A percentile compares a stretch with the other conserved stretches of the same genome.
These are phyloP conservation scores for Metschnikowia aberdeeniae DNA, from an alignment of 805 yeast species.

Conservation along the genomic window DNA sequence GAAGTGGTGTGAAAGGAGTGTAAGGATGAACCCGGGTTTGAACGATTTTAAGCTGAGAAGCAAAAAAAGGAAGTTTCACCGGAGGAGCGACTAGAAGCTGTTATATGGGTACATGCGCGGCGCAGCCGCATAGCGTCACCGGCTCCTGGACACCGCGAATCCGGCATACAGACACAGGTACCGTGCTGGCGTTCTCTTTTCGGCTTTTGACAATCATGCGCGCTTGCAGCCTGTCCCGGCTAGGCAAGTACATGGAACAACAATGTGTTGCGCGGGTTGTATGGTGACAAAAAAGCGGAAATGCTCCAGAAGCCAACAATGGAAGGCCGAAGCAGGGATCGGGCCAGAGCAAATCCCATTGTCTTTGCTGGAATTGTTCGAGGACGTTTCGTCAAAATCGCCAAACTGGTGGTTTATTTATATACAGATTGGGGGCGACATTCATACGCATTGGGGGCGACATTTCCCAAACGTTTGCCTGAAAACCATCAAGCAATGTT, in stretches of 20 bases:
- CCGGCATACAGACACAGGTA: not conserved
- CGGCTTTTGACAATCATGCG: not conserved
- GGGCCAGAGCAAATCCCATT: no score
- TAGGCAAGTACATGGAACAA: not conserved
- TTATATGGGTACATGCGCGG: conserved; percentile 1
- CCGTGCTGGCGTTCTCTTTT: conserved; percentile 3
- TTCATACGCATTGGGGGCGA: no score
- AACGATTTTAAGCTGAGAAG: not conserved
- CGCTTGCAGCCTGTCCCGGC: not conserved
- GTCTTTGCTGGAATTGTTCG: no score
- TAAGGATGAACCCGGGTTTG: not conserved
- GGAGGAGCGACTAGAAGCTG: not conserved
- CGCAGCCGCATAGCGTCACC: not conserved
- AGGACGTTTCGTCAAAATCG: no score
- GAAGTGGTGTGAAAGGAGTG: not conserved
- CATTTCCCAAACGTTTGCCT: no score
- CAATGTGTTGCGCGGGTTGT: not conserved
- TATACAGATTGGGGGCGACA: no score
- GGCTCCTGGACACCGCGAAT: not conserved
- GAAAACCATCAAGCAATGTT: no score
- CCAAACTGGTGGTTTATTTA: no score
- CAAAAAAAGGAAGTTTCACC: not conserved
- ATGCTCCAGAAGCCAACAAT: no score
- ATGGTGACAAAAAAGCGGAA: not conserved
- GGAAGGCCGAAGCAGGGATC: no score